Base-by-base conservation (phyloP, 1,284 basidiomycete species). In the Cryptococcus jaspeensis region DNA sequence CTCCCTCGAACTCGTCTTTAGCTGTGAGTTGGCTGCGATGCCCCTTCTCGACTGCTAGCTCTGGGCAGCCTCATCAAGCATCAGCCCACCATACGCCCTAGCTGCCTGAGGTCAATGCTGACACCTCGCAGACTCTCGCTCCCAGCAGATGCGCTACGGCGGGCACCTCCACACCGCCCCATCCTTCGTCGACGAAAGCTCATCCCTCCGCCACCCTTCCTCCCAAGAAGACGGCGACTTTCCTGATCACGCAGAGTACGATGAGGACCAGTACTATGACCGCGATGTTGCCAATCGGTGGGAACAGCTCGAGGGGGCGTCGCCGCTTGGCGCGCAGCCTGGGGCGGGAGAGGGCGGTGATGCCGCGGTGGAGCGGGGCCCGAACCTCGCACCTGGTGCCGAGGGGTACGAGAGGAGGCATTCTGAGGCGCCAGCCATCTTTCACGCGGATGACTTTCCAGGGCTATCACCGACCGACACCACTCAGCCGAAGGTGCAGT, bases 1-100 rank as follows among this genome's bases (percentile, higher is more conserved):
- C 52, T 67, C 63, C 42, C 62, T 78, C 38, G 75, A 78, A 44
- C 63, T 78, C 38, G 75, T 75, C n/a, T 77, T 77, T 60, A 73
- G 71, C 61, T 77, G 76, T 77, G 51, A 61, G 74, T 70, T 1
- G 11, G 13, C 16, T 23, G 22, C 18, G 32, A 1, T 13, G n/a
- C 5, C 25, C 11, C 15, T 23, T 11, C 25, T 13, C 32, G 22
- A n/a, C n/a, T n/a, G n/a, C n/a, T n/a, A n/a, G n/a, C n/a, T n/a
- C n/a, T n/a, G n/a, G n/a, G n/a, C n/a, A n/a, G n/a, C n/a, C n/a
- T n/a, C n/a, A n/a, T n/a, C n/a, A n/a, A n/a, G n/a, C n/a, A n/a
- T n/a, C n/a, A n/a, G n/a, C n/a, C n/a, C n/a, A n/a, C n/a, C n/a
- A n/a, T n/a, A n/a, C n/a, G n/a, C n/a, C n/a, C n/a, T n/a, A n/a